phyloP scores from a whole-genome alignment of 179 eudicot genomes.

The Dionaea muscipula region DNA sequence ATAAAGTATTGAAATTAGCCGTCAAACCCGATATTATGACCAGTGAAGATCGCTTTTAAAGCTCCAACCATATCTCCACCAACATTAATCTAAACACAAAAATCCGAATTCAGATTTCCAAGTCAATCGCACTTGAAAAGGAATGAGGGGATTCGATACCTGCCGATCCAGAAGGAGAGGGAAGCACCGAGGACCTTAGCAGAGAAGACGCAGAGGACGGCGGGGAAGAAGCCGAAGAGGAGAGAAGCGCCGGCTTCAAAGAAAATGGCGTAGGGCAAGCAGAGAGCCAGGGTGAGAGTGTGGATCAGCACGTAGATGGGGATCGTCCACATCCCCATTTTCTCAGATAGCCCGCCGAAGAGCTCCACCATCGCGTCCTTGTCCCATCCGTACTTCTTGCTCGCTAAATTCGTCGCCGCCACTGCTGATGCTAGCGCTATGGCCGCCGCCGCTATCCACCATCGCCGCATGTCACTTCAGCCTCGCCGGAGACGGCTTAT shows the following conservation, averaged over 20 bases:
- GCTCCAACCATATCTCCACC: too few relatives aligned
- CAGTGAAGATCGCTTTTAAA: too few relatives aligned
- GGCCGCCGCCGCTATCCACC: background rate
- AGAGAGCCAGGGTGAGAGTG: constrained; percentile 58
- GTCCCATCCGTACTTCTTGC: constrained; percentile 25
- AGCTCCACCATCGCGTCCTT: constrained; percentile 30
- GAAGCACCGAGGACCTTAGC: constrained; percentile 83
- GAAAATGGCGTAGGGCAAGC: constrained; percentile 72
- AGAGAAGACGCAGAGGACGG: constrained; percentile 55
- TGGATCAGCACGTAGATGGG: constrained; percentile 62
- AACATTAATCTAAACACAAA: too few relatives aligned
- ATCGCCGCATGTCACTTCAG: too few relatives aligned
- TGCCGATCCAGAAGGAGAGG: constrained; percentile 76
- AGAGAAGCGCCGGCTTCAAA: constrained; percentile 88
- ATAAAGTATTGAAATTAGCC: too few relatives aligned
- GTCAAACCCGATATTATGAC: too few relatives aligned
- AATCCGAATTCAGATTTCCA: too few relatives aligned
- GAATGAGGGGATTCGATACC: too few relatives aligned
- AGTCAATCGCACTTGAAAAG: too few relatives aligned
- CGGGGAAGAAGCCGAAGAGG: constrained; percentile 69
- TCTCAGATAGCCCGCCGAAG: constrained; percentile 33
- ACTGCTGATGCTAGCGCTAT: constrained; percentile 10
- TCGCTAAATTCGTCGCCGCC: too few relatives aligned
- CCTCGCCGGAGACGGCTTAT: too few relatives aligned
- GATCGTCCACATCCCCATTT: constrained; percentile 68